phyloP scores from a whole-genome alignment of 2,329 filamentous ascomycete species.

The Curvularia lunata region DNA sequence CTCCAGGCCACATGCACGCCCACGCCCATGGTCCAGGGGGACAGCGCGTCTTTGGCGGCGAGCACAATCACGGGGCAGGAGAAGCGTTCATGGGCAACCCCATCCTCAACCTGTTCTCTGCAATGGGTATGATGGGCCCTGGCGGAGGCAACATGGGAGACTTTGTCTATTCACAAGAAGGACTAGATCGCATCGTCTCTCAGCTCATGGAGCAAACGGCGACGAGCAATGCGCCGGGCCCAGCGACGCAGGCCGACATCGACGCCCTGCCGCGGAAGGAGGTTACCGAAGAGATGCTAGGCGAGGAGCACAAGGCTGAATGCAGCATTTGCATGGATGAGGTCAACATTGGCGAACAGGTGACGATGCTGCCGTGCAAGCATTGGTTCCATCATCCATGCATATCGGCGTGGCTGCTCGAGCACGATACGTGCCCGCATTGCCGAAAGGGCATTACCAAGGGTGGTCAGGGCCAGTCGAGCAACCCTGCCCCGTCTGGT shows the following conservation, averaged over 20 bases:
- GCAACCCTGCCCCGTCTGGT: slow-evolving; percentile 9
- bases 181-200: slow-evolving; percentile 84
- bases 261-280: slow-evolving; percentile 73
- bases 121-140: slow-evolving; percentile 36
- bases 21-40: slow-evolving; percentile 17
- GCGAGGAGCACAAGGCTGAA: slow-evolving; percentile 71
- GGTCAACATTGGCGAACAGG: slow-evolving; percentile 73
- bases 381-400: slow-evolving; percentile 94
- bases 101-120: slow-evolving; percentile 54
- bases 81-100: slow-evolving; percentile 37
- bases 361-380: slow-evolving; percentile 80
- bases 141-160: slow-evolving; percentile 66
- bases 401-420: slow-evolving; percentile 80
- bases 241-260: slow-evolving; percentile 78
- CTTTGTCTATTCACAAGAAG: slow-evolving; percentile 89
- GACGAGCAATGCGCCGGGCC: slow-evolving; percentile 77
- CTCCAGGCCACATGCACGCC: slow-evolving; percentile 23
- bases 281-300: slow-evolving; percentile 73
- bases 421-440: slow-evolving; percentile 92
- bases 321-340: slow-evolving; percentile 96
- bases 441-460: slow-evolving; percentile 66
- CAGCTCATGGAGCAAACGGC: slow-evolving; percentile 85
- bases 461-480: slow-evolving; percentile 27
- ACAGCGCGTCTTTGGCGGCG: slow-evolving; percentile 15
- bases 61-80: slow-evolving; percentile 14